Conservation (phyloP, 345 rosid genomes). For the Gossypium thurberi region DNA sequence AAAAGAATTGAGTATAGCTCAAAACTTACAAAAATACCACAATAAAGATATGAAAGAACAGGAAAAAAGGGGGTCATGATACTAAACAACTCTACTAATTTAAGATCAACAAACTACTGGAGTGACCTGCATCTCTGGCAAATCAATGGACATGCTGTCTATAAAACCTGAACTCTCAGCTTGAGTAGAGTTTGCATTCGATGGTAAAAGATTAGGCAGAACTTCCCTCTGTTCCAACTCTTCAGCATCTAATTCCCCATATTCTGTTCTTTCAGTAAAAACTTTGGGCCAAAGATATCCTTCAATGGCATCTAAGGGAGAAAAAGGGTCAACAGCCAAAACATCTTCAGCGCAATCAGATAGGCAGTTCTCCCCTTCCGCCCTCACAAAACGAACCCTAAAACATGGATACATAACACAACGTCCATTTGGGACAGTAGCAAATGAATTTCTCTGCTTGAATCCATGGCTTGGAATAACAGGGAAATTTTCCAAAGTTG, state of each 20-base stretch:
- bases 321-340: constrained; percentile 72
- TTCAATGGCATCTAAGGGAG: constrained; percentile 58
- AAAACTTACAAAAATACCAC: constrained; percentile 1
- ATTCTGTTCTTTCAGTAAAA: constrained; percentile 25
- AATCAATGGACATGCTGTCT: constrained; percentile 33
- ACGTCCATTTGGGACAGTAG: constrained; percentile 58
- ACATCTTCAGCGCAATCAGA: constrained; percentile 49
- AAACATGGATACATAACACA: constrained; percentile 53
- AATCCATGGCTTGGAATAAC: constrained; percentile 45
- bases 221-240: constrained; percentile 33
- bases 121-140: constrained; percentile 51
- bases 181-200: constrained; percentile 37
- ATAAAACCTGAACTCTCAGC: constrained; percentile 43
- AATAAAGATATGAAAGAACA: neutral
- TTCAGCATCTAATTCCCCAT: constrained; percentile 27
- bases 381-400: constrained; percentile 62
- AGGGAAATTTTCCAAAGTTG: constrained; percentile 79
- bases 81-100: neutral
- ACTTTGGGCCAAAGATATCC: constrained; percentile 63
- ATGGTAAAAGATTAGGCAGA: constrained; percentile 31
- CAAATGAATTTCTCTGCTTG: constrained; percentile 57
- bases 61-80: neutral
- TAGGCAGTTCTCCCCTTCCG: constrained; percentile 59
- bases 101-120: constrained; percentile 4
- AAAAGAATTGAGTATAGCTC: neutral